phyloP scores from a whole-genome alignment of 768 basidiomycete species.

The Macrolepiota albuminosa region DNA sequence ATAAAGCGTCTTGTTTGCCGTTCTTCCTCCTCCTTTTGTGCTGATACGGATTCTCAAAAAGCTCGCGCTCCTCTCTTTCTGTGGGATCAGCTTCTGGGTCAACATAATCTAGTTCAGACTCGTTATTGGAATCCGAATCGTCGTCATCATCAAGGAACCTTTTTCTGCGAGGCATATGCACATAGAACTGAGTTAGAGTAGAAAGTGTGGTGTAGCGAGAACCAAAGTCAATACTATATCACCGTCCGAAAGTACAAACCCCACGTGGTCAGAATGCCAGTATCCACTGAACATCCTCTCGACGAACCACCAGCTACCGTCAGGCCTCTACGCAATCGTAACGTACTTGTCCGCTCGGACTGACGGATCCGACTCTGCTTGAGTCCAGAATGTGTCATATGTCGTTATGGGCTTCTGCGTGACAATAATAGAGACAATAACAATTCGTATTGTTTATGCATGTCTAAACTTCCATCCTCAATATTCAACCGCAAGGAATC shows the following conservation, averaged over 20 bases:
- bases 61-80: slow-evolving; percentile 64
- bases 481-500: background rate
- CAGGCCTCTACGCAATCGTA: too few species aligned
- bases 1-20: slow-evolving; percentile 69
- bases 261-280: background rate
- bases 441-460: background rate
- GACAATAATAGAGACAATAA: slow-evolving; percentile 1
- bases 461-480: background rate
- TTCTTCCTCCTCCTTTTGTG: slow-evolving; percentile 62
- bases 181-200: background rate
- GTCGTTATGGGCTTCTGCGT: background rate
- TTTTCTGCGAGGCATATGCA: slow-evolving; percentile 69
- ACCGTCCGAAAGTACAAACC: background rate
- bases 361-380: background rate
- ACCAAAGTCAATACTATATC: slow-evolving; percentile 1
- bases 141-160: slow-evolving; percentile 65
- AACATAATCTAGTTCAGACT: slow-evolving; percentile 42
- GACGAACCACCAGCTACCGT: too few species aligned
- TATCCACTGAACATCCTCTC: too few species aligned
- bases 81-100: slow-evolving; percentile 53
- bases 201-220: background rate
- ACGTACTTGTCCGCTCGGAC: background rate
- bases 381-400: background rate
- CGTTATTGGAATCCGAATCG: slow-evolving; percentile 63
- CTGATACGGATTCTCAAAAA: slow-evolving; percentile 75